A percentile compares a stretch with the other conserved stretches of the same genome.
Evolutionary conservation across 805 yeast species (phyloP).

Genomic region (Candida dajiaensis): DNA sequence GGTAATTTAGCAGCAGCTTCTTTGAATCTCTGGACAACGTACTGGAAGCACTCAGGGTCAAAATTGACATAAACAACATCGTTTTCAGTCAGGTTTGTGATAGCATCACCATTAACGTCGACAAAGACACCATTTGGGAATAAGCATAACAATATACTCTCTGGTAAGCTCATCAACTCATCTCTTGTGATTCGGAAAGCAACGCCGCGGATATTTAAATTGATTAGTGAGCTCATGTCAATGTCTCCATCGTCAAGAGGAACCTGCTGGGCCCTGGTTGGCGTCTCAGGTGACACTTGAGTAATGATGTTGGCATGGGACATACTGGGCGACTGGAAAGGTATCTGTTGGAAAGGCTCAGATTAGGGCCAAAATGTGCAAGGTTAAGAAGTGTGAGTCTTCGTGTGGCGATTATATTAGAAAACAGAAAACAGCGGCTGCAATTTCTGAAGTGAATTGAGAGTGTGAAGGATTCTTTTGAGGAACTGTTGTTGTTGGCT

Average conservation of each 20-base stretch:
- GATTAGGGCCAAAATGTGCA: neutral
- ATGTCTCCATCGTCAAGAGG: constrained; percentile 23
- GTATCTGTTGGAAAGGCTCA: neutral
- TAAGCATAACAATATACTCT: constrained; percentile 75
- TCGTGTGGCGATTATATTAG: no score
- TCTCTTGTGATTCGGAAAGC: constrained; percentile 76
- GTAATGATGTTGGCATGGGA: constrained; percentile 47
- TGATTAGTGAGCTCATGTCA: constrained; percentile 57
- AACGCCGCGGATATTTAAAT: constrained; percentile 70
- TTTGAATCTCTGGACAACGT: constrained; percentile 68
- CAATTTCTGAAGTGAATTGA: no score
- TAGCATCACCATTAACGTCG: constrained; percentile 70
- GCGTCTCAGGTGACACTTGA: constrained; percentile 51
- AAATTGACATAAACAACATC: constrained; percentile 81
- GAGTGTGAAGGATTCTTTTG: no score
- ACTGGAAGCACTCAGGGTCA: constrained; percentile 80
- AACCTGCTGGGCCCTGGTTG: constrained; percentile 4
- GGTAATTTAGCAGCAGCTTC: constrained; percentile 59
- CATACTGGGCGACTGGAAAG: constrained; percentile 12
- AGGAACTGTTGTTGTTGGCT: no score
- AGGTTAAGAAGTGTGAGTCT: neutral
- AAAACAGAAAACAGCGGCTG: neutral
- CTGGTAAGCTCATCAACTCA: constrained; percentile 89
- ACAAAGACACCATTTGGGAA: constrained; percentile 89
- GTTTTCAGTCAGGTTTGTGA: constrained; percentile 71